Conservation (phyloP, 2,329 filamentous ascomycete genomes). For the Cladobotryum mycophilum region DNA sequence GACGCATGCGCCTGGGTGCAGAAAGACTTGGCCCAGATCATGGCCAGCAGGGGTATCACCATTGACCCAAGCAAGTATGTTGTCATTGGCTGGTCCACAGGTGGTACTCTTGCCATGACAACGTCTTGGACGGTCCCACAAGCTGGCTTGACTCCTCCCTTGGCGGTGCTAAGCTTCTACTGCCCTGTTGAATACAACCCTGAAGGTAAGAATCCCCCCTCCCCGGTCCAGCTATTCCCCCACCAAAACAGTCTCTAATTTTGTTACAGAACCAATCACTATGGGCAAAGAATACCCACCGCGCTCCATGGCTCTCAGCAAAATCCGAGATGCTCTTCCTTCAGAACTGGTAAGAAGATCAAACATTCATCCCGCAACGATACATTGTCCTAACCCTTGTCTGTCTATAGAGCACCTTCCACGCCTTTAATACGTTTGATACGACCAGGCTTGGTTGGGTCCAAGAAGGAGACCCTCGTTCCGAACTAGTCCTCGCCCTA, state of each 20-base stretch:
- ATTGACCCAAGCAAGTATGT: conserved; percentile 29
- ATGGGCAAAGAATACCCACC: conserved; percentile 15
- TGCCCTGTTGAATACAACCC: conserved; percentile 16
- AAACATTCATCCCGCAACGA: not conserved
- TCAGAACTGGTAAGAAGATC: conserved; percentile 4
- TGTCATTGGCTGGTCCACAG: conserved; percentile 43
- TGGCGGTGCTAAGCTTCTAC: conserved; percentile 15
- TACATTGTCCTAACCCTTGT: not conserved
- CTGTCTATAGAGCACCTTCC: conserved; percentile 5
- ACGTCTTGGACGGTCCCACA: conserved; percentile 13
- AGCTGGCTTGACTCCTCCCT: conserved; percentile 7
- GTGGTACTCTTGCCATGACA: conserved; percentile 40
- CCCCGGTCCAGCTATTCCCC: too few species aligned
- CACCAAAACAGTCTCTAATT: not conserved
- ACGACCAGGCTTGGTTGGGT: conserved; percentile 17
- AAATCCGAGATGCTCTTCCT: conserved; percentile 11
- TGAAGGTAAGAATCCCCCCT: conserved; percentile 7
- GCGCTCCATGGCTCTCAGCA: conserved; percentile 13
- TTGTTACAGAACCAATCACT: conserved; percentile 6
- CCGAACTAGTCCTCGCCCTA: conserved; percentile 15
- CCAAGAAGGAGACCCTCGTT: conserved; percentile 13
- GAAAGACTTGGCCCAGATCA: conserved; percentile 15
- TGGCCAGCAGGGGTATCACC: not conserved
- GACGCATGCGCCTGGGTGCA: conserved; percentile 37
- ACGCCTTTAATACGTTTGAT: conserved; percentile 14